A percentile compares a stretch with the other conserved stretches of the same genome.
Conservation (phyloP, 768 basidiomycete species). For the Russula ochroleuca region DNA sequence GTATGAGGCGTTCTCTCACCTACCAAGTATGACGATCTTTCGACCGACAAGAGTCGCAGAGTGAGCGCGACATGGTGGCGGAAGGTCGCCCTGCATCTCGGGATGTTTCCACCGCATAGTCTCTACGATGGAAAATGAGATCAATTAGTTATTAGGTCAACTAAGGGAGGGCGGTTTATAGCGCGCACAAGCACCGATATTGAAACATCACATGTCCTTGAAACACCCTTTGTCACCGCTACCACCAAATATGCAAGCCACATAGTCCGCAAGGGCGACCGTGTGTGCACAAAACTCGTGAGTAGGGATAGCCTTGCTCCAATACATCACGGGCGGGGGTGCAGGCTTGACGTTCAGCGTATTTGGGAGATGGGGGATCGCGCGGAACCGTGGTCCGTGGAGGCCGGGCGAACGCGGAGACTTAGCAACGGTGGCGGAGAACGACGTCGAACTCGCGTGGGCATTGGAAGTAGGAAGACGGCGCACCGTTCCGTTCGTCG, state of each 20-base stretch:
- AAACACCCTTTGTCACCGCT: constrained; percentile 76
- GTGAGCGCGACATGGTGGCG: constrained; percentile 83
- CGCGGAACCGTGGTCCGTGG: constrained; percentile 36
- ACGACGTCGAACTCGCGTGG: constrained; percentile 25
- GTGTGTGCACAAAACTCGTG: constrained; percentile 77
- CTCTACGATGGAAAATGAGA: constrained; percentile 43
- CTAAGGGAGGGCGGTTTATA: too few species aligned
- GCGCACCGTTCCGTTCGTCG: constrained; percentile 12
- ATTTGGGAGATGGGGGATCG: constrained; percentile 59
- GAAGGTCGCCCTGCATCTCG: constrained; percentile 68
- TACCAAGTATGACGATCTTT: constrained; percentile 79
- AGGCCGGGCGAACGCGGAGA: constrained; percentile 17
- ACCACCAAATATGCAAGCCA: constrained; percentile 86
- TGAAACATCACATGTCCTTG: constrained; percentile 78
- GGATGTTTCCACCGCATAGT: constrained; percentile 88
- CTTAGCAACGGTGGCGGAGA: constrained; percentile 21
- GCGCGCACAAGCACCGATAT: constrained; percentile 53
- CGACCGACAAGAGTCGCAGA: constrained; percentile 79
- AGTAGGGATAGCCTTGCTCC: constrained; percentile 76
- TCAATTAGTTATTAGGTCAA: not conserved
- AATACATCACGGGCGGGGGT: constrained; percentile 80
- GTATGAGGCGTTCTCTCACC: constrained; percentile 77
- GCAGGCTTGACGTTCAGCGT: constrained; percentile 54
- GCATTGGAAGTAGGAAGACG: constrained; percentile 17
- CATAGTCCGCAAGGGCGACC: constrained; percentile 75